These are phyloP conservation scores for Cardamine occulta DNA, from an alignment of 345 rosid genomes.

Conservation along the genomic window DNA sequence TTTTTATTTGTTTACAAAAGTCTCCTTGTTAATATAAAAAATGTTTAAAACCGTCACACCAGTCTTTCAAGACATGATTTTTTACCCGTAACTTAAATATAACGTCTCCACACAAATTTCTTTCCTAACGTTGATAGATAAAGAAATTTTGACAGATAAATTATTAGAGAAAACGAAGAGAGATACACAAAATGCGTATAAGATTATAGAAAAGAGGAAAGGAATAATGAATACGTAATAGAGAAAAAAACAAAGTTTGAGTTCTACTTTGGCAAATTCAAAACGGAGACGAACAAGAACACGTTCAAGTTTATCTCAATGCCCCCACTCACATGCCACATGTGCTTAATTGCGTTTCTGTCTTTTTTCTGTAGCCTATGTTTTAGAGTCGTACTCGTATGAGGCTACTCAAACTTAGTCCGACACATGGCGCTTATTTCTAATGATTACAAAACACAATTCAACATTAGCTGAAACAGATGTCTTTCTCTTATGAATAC, in stretches of 20 bases:
- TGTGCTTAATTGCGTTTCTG: neutral
- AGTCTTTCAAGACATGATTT: neutral
- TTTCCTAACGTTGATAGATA: neutral
- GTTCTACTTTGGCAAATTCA: neutral
- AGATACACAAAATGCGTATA: neutral
- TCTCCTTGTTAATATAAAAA: no score
- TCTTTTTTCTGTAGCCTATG: neutral
- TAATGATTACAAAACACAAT: neutral
- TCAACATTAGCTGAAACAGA: conserved; percentile 21
- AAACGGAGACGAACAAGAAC: conserved; percentile 5
- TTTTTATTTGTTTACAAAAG: neutral
- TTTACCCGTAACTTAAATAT: conserved; percentile 1
- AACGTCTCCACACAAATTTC: conserved; percentile 1
- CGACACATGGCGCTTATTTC: conserved; percentile 16
- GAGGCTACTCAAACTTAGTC: conserved; percentile 10
- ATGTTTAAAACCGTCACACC: no score
- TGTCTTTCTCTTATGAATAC: conserved; percentile 27
- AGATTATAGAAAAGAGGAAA: conserved; percentile 14
- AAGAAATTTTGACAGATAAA: conserved; percentile 4
- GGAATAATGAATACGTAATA: neutral
- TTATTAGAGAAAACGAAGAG: neutral
- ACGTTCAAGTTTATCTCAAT: conserved; percentile 24
- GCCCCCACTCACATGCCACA: conserved; percentile 19
- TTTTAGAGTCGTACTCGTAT: conserved; percentile 20
- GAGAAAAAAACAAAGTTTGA: neutral